Base-by-base conservation (phyloP, 345 rosid genomes). In the Eutrema japonicum region DNA sequence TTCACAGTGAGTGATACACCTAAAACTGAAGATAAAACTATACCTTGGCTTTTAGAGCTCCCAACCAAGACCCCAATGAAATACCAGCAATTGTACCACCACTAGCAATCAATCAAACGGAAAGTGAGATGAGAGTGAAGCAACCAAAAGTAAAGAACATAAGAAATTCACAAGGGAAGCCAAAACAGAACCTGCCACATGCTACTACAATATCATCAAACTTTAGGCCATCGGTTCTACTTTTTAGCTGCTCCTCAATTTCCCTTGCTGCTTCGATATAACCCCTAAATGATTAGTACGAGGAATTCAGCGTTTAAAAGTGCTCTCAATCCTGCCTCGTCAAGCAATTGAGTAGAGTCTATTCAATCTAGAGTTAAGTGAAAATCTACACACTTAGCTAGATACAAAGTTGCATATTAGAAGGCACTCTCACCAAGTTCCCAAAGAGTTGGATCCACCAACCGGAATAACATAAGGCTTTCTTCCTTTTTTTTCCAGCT, bases 21-120 rank as follows among this genome's bases (percentile, higher is more conserved):
- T 36, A 12, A 76, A 64, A 40, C 49, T 32, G 7, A 46, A 22
- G 56, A 32, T 51, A 32, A 51, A 36, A 40, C 29, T 80, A 66
- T 66, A 94, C 98, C 83, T 89, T 91, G 66, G 93, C 90, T 85
- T 94, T 89, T 79, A 89, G 77, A 8, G 82, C 54, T 80, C 96
- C 89, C 70, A 91, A 77, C 83, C 77, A 80, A 5, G 97, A 89
- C 50, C 96, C 98, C 71, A 94, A 66, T 47, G 96, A 82, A 35
- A 94, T 83, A 60, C 98, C 98, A 62, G 97, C 97, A 82, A 87
- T 75, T 35, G 98, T 88, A 56, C 90, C 96, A 70, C 98, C 97
- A 73, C 98, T 91, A 68, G 8, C 51, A 48, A 78, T 64, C 65
- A 72, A 51, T 70, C 65, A 70, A 48, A 80, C 64, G 16, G 42